Evolutionary conservation across 352 stramenopile species (phyloP), one percentile per base, ranked within the genome.

Genomic region (Poterioochromonas sp.): DNA sequence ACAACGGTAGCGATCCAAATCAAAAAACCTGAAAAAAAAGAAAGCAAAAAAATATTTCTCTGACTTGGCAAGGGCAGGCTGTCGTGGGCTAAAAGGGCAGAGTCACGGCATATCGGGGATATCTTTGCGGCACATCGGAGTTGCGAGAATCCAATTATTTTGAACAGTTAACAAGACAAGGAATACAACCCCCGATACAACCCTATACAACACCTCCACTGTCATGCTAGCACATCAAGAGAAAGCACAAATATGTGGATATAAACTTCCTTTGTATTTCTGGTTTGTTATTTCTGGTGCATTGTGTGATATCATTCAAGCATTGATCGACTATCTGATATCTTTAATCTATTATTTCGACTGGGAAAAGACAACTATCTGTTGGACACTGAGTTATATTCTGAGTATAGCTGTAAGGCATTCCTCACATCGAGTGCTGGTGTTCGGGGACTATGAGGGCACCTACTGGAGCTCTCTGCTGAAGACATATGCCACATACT

Each of bases 331-430:
- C n/a, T 74, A 74, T 35, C 15, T 74, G 2, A 58, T 74, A 40
- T 74, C 37, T 22, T 34, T 54, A 1, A 32, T 74, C 18, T 74
- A 74, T 54, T 8, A 39, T 18, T 54, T 74, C 15, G 60, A 69
- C 3, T 74, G 37, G 37, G 65, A 74, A 34, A 2, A 35, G 15
- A 26, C 43, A 29, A 74, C 65, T 39, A n/a, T 74, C 15, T 74
- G 65, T 54, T 74, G 65, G 65, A 54, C 65, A 22, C 3, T 34
- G 1, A 74, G 65, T 34, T 74, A 74, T 54, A 74, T 74, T 29
- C 15, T 74, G 3, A 58, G 39, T 34, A 74, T 74, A 8, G 12
- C 2, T 18, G 43, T 74, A 3, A n/a, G 65, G 22, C 65, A 74
- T n/a, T 11, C 15, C 1, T 74, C 65, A 35, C 65, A 74, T 54